Conservation (phyloP, 176 grass and related monocot genomes). For the Avena eriantha region DNA sequence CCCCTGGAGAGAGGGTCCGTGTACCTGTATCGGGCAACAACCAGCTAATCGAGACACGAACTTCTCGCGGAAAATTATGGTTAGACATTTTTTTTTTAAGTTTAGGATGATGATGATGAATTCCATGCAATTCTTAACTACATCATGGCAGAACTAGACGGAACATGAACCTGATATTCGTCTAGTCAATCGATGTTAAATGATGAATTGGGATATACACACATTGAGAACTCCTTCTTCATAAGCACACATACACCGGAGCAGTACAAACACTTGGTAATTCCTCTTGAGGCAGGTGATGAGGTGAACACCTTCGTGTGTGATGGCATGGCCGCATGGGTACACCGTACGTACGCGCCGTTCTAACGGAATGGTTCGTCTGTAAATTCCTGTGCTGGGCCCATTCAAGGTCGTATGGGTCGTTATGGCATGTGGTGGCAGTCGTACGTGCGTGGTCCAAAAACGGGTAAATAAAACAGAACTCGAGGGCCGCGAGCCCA, state of each 20-base stretch:
- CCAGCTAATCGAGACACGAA: not conserved
- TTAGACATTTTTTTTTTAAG: too few relatives aligned
- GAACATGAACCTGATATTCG: not conserved
- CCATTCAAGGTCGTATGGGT: slow-evolving; percentile 6
- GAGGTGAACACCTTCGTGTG: not conserved
- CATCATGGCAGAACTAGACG: not conserved
- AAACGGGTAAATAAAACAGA: slow-evolving; percentile 16
- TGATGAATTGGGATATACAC: too few relatives aligned
- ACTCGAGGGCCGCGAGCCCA: not conserved
- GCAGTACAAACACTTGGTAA: too few relatives aligned
- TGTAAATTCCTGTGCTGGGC: not conserved
- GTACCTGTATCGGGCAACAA: not conserved
- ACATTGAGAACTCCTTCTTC: too few relatives aligned
- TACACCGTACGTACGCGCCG: too few relatives aligned
- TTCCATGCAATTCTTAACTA: not conserved
- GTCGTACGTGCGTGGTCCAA: slow-evolving; percentile 24
- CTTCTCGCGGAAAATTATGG: not conserved
- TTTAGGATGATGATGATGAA: not conserved
- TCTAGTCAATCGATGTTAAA: too few relatives aligned
- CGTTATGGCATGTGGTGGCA: slow-evolving; percentile 36
- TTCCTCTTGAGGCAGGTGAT: too few relatives aligned
- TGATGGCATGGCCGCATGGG: too few relatives aligned
- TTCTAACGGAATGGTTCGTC: not conserved
- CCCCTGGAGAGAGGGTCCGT: not conserved
- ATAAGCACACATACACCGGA: too few relatives aligned